These are phyloP conservation scores for Sphagnum magellanicum DNA, from an alignment of 228 moss, liverwort and hornwort genomes.

Conservation along the genomic window DNA sequence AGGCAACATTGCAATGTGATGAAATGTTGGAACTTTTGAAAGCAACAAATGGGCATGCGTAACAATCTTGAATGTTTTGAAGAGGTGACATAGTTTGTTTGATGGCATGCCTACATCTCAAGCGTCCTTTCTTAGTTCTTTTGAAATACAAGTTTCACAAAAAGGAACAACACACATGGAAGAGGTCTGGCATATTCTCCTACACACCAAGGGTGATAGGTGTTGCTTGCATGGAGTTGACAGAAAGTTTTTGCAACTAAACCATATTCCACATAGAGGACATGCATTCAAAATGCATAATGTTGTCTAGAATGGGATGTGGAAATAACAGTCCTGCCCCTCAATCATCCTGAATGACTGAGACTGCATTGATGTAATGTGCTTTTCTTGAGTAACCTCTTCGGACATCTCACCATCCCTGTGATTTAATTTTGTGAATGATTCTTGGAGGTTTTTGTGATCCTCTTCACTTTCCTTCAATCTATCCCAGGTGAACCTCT, in stretches of 20 bases:
- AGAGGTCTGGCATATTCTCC: background rate
- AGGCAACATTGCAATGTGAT: background rate
- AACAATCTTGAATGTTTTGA: background rate
- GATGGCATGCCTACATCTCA: background rate
- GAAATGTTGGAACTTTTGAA: background rate
- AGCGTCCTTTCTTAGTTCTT: no score
- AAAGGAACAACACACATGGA: background rate
- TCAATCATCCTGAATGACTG: background rate
- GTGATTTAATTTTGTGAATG: background rate
- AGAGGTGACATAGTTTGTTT: background rate
- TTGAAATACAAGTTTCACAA: no score
- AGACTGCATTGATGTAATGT: background rate
- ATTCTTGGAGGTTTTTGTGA: background rate
- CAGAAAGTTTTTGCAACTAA: background rate
- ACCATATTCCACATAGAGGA: background rate
- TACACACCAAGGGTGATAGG: background rate
- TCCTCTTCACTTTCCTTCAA: background rate
- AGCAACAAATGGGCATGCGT: background rate
- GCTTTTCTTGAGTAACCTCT: background rate
- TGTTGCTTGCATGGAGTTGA: background rate
- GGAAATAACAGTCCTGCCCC: background rate
- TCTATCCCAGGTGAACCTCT: background rate
- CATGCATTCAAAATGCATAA: slow-evolving; percentile 1
- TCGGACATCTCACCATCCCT: background rate
- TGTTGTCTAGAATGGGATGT: background rate